Base-by-base conservation (phyloP, 73 alveolate species). In the Uronychia setigera region DNA sequence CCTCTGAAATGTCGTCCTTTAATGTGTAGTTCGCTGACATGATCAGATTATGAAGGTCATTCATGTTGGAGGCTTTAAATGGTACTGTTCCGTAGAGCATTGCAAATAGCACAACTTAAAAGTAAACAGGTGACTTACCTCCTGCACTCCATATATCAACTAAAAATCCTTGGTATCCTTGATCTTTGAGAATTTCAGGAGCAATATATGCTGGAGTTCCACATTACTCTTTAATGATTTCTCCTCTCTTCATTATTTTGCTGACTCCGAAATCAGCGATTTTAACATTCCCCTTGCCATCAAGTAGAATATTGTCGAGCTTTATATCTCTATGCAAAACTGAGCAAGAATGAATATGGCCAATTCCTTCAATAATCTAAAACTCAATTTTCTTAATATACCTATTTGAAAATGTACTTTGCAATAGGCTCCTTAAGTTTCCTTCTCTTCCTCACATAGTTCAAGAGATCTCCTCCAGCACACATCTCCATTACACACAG, bases 131-230 rank as follows among this genome's bases (percentile, higher is more conserved):
- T 46, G n/a, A 46, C 5, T 5, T 46, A 46, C 67, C 67, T 28
- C 99, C 99, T 33, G 98, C 93, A 60, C 99, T 94, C 99, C 99
- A 98, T 0, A 98, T 74, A 87, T 98, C 99, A n/a, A 98, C 98
- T 13, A 93, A 96, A 29, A 94, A 96, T 19, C 99, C 99, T 60
- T 94, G 98, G 85, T 98, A 98, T 32, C 99, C 99, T 80, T 91
- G 80, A 78, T 97, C 97, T 85, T 88, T 95, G 35, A 98, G 94
- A n/a, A 98, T 96, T 94, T 98, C 99, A 30, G 99, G 99, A 1
- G 99, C 99, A 26, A 98, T 94, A 91, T 97, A 98, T 28, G 99
- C 99, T 0, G 99, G 99, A 0, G 99, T 98, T 29, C 99, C 99
- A 80, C 99, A 98, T 85, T 98, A 94, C 82, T 98, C 99, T 26